Base-by-base conservation (phyloP, 306 rosid species). In the Heteromeles arbutifolia region DNA sequence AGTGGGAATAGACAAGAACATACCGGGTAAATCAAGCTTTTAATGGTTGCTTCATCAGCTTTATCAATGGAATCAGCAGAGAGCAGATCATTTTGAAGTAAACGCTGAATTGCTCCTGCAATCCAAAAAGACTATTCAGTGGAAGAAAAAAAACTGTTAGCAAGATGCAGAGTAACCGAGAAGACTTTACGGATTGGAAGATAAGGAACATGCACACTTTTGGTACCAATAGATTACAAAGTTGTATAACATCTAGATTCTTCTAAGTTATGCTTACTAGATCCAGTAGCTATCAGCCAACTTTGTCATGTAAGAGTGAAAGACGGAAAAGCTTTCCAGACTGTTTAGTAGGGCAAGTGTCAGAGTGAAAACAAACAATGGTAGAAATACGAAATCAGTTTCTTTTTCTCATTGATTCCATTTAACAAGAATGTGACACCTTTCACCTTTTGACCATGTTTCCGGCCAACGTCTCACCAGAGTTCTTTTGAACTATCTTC, bases 11-110 rank as follows among this genome's bases (percentile, higher is more conserved):
- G 28, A 45, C 65, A 64, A 82, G 25, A 81, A 77, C 84, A 74
- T 91, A 94, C 98, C n/a, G 96, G 98, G 84, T 94, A 94, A 69
- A 94, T 91, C 81, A 90, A 69, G 75, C 84, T 80, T 87, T 84
- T 91, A 74, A 91, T 82, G 72, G 83, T 87, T 85, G 84, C 91
- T 87, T 94, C 96, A 74, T 91, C 97, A 29, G 87, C 91, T 78
- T 81, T 88, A 86, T 85, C 87, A 73, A 94, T 84, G 70, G 91
- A 86, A 69, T 88, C 90, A 53, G 96, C 96, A 13, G 90, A 70
- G 50, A 94, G 97, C 77, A 94, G 86, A 74, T 65, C 85, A 76
- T 88, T 87, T 80, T 90, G 83, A 70, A 74, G 89, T 71, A 91
- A 96, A 70, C 96, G 91, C 72, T 84, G 89, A 75, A 89, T 82